Base-by-base conservation (phyloP, 176 grass and related monocot species). In the Triticum dicoccoides region DNA sequence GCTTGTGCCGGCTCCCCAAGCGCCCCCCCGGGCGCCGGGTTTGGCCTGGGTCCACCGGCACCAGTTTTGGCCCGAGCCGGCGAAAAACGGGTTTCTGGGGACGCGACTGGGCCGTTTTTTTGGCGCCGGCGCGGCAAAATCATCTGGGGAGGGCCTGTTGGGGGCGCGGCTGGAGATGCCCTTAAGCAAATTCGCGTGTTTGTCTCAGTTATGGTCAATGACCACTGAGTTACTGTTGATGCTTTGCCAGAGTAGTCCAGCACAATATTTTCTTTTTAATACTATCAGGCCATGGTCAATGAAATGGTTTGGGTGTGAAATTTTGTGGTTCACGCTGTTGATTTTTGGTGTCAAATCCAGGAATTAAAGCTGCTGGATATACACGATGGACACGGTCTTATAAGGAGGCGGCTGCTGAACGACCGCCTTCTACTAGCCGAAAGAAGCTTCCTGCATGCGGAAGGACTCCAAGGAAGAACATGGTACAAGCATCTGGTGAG, bases 401-500 rank as follows among this genome's bases (percentile, higher is more conserved):
- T 92, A 42, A 92, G 82, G 56, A 91, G 86, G 81, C 88, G 92
- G 3, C 61, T 87, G 75, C 29, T 94, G 49, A 98, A 98, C 61
- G 89, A 98, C 79, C 97, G 92, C 42, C 91, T 98, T 91, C 88
- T 96, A 70, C 91, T 98, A 41, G 88, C 87, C 7, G 97, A 98
- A 90, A 96, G 97, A 92, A 92, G 93, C 88, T 96, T 98, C 45
- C 82, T 98, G 67, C 88, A 96, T 61, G 70, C 87, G 45, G 92
- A 96, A 73, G 97, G 97, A 34, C 94, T 98, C 62, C 23, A 91
- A 85, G 92, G 97, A 80, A 96, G 97, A 88, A n/a, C 17, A n/a
- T 98, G 97, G 94, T 98, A 91, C 66, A 98, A 88, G 82, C 97
- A 98, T 85, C 81, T 96, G 90, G 94, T 98, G 78, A 88, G 87